Conservation (phyloP, 192 early-diverging fungal species). For the Coemansia sp. region DNA sequence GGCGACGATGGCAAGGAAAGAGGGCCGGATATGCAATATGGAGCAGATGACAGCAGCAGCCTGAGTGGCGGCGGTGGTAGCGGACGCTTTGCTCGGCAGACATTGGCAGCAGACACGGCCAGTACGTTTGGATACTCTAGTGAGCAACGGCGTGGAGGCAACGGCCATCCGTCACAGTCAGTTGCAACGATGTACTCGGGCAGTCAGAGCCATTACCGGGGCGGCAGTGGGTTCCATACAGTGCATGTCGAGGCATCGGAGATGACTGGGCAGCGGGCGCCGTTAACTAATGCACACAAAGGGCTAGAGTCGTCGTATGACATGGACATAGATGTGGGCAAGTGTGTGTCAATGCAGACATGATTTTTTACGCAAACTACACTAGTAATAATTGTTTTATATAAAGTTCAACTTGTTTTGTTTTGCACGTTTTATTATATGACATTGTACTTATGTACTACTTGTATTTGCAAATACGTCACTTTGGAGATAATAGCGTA, state of each 20-base stretch:
- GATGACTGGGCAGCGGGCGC: background rate
- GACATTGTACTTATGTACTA: too few species aligned
- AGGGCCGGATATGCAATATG: background rate
- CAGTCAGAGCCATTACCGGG: background rate
- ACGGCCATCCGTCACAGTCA: conserved; percentile 17
- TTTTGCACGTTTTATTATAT: too few species aligned
- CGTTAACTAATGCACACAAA: conserved; percentile 4
- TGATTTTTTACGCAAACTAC: background rate
- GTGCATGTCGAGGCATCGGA: conserved; percentile 5
- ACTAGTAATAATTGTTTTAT: too few species aligned
- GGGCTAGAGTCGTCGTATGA: conserved; percentile 13
- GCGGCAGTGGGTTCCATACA: conserved; percentile 2
- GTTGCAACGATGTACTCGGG: conserved; percentile 4
- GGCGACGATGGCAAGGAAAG: conserved; percentile 9
- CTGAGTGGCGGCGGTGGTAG: background rate
- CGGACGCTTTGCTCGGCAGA: background rate
- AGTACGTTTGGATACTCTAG: background rate
- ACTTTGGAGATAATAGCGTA: too few species aligned
- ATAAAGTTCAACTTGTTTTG: too few species aligned
- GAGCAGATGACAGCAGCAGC: conserved; percentile 8
- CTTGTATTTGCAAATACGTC: too few species aligned
- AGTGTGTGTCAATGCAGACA: conserved; percentile 30
- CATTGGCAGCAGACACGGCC: background rate
- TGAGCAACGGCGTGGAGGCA: background rate
- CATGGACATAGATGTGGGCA: conserved; percentile 30